These are phyloP conservation scores for Cutaneotrichosporon mucoides DNA, from an alignment of 1,284 basidiomycete genomes.

Conservation along the genomic window DNA sequence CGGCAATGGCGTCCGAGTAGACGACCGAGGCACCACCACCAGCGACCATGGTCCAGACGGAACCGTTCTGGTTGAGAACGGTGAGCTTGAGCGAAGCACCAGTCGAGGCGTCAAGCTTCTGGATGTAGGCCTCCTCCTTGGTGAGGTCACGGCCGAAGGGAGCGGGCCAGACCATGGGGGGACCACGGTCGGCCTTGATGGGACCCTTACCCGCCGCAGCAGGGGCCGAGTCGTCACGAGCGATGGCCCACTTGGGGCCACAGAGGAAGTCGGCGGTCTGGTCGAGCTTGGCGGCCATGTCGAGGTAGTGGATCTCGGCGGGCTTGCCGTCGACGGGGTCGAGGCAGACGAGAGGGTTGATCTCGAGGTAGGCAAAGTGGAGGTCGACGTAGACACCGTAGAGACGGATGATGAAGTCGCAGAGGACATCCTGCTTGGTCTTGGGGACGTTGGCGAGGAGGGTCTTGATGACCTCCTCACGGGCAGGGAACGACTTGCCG, in stretches of 20 bases:
- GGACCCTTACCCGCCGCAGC: conserved; percentile 46
- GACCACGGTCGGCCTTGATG: conserved; percentile 85
- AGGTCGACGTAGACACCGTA: conserved; percentile 98
- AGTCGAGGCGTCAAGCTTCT: conserved; percentile 93
- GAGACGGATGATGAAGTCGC: conserved; percentile 90
- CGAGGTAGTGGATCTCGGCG: conserved; percentile 88
- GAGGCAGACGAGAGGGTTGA: conserved; percentile 96
- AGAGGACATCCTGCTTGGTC: conserved; percentile 77
- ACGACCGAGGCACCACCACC: conserved; percentile 57
- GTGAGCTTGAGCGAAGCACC: conserved; percentile 98
- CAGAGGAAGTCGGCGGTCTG: conserved; percentile 95
- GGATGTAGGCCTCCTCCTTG: conserved; percentile 97
- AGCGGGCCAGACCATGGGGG: conserved; percentile 95
- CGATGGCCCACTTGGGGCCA: conserved; percentile 97
- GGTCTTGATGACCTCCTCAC: conserved; percentile 66
- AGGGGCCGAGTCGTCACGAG: conserved; percentile 77
- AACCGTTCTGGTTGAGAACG: conserved; percentile 88
- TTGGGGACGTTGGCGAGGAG: conserved; percentile 74
- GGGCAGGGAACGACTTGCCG: conserved; percentile 68
- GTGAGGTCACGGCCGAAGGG: conserved; percentile 98
- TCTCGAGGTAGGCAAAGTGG: conserved; percentile 93
- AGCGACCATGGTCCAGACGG: conserved; percentile 99
- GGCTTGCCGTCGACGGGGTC: conserved; percentile 70
- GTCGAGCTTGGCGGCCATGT: conserved; percentile 99
- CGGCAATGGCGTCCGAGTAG: conserved; percentile 87